Evolutionary conservation across 352 stramenopile species (phyloP).

Genomic region (Globisporangium acanthophoron): DNA sequence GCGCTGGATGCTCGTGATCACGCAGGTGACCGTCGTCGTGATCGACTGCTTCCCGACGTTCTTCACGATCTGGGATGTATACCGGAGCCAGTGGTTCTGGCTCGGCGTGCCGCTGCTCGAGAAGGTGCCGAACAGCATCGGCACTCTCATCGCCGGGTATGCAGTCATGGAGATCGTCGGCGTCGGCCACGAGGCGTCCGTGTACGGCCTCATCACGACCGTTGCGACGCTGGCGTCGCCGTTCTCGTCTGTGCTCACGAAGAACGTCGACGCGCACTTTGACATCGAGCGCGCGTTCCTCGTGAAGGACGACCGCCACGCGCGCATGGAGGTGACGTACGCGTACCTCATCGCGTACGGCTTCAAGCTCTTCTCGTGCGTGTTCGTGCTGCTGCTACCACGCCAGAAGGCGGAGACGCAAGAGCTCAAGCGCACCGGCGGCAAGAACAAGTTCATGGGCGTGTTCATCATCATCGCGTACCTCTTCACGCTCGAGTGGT

Average conservation of each 20-base stretch:
- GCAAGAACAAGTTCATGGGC: conserved; percentile 12
- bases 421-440: conserved; percentile 7
- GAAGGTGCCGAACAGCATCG: conserved; percentile 41
- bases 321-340: conserved; percentile 49
- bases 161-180: conserved; percentile 53
- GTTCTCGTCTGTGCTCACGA: conserved; percentile 40
- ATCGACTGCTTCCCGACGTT: conserved; percentile 46
- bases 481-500: conserved; percentile 26
- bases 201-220: conserved; percentile 53
- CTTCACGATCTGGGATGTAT: conserved; percentile 39
- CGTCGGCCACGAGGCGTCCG: conserved; percentile 37
- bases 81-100: conserved; percentile 65
- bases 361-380: conserved; percentile 47
- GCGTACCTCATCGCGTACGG: conserved; percentile 54
- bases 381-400: conserved; percentile 43
- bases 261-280: conserved; percentile 52
- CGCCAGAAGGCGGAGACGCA: conserved; percentile 28
- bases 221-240: conserved; percentile 41
- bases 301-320: conserved; percentile 27
- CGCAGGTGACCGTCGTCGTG: conserved; percentile 14
- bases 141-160: conserved; percentile 52
- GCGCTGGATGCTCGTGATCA: conserved; percentile 40
- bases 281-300: conserved; percentile 45
- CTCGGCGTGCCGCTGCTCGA: conserved; percentile 44
- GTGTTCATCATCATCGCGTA: conserved; percentile 6